Base-by-base conservation (phyloP, 352 stramenopile genomes). In the Phytopythium sindhum region DNA sequence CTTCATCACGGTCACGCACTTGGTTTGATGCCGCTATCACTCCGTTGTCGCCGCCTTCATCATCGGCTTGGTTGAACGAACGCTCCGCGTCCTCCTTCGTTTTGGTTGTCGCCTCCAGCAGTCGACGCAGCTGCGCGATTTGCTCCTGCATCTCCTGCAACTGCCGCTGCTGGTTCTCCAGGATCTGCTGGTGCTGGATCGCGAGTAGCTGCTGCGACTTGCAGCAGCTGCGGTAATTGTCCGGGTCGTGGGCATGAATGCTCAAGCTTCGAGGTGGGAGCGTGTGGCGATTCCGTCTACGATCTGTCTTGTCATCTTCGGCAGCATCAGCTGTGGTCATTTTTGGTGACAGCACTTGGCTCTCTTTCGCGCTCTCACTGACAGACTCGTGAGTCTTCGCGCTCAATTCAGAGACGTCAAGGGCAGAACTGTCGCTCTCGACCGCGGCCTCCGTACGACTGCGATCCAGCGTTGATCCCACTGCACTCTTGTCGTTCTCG, bases 141-240 rank as follows among this genome's bases (percentile, higher is more conserved):
- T 93, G 84, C 55, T 82, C 74, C 67, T 90, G 81, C 74, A 93
- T 80, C 39, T 90, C 80, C 26, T 81, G 75, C 19, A 93, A 61
- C 57, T 93, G 84, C 12, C 63, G 69, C 61, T 91, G 79, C 39
- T 93, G 84, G 8, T 90, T 87, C 54, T 91, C 81, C 19, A 91
- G 68, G 33, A 91, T 88, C 66, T 91, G 74, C 39, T 93, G 84
- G 44, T 93, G 84, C 59, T 91, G 81, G 37, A 86, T 78, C 26
- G 78, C 84, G 52, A 93, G 60, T 28, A 91, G 63, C 50, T 88
- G 75, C 51, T 93, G 81, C 0, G 80, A 78, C 37, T 81, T 82
- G 56, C 81, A 91, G 56, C 81, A 93, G 61, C 69, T 84, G 42
- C 64, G 74, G 24, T 71, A 68, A 41, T 53, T 80, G 42, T 37